Conservation (phyloP, 1,139 yeast species). For the Starmera stellimalicola region DNA sequence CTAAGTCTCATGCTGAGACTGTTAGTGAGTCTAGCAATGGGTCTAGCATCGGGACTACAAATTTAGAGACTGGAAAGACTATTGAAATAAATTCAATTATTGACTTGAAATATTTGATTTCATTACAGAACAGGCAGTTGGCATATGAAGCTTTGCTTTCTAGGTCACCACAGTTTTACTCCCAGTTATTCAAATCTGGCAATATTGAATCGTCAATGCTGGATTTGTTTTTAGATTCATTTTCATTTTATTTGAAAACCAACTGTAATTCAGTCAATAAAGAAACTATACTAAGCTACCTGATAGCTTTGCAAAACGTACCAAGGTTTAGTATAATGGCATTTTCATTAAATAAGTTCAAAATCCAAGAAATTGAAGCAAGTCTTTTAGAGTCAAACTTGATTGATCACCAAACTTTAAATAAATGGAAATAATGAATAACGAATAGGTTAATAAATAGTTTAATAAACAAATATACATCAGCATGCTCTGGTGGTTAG, state of each 20-base stretch:
- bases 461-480: neutral
- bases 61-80: constrained; percentile 12
- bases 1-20: neutral
- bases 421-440: neutral
- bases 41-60: constrained; percentile 1
- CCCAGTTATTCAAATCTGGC: constrained; percentile 30
- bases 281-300: neutral
- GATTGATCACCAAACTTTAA: neutral
- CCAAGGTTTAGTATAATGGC: neutral
- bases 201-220: constrained; percentile 54
- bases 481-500: too few relatives aligned
- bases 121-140: constrained; percentile 13
- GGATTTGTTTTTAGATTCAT: constrained; percentile 42
- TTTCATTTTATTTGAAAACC: constrained; percentile 10
- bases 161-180: constrained; percentile 24
- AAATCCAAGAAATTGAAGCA: neutral
- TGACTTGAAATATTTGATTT: constrained; percentile 1
- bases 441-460: too few relatives aligned
- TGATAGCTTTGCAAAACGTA: neutral
- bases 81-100: constrained; percentile 7
- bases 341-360: neutral
- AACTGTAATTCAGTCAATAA: neutral
- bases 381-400: neutral
- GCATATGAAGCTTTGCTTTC: constrained; percentile 35
- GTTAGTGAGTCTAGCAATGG: neutral